phyloP scores from a whole-genome alignment of 2,329 filamentous ascomycete genomes.

The Pseudopithomyces chartarum region DNA sequence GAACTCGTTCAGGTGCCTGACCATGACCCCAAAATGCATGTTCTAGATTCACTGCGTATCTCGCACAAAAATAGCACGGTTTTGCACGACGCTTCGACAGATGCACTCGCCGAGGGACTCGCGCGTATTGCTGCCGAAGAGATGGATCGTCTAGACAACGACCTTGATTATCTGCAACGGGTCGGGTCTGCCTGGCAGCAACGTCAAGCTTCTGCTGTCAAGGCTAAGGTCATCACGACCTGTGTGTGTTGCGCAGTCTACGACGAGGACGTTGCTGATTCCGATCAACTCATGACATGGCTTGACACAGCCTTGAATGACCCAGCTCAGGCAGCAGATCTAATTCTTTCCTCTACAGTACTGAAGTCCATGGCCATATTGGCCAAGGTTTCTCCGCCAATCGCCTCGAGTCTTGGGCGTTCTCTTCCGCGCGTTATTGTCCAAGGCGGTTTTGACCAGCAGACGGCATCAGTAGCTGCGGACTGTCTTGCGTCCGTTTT shows the following conservation, averaged over 20 bases:
- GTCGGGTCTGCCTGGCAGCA: conserved; percentile 87
- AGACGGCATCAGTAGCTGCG: conserved; percentile 78
- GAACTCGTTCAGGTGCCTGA: conserved; percentile 69
- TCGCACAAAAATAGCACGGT: conserved; percentile 22
- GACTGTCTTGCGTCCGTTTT: conserved; percentile 82
- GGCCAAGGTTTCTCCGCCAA: conserved; percentile 73
- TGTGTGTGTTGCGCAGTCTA: conserved; percentile 85
- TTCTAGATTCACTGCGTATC: conserved; percentile 69
- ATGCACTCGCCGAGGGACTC: conserved; percentile 58
- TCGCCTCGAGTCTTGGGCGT: conserved; percentile 76
- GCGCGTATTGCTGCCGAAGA: conserved; percentile 78
- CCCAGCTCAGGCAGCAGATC: conserved; percentile 79
- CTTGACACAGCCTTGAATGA: conserved; percentile 82
- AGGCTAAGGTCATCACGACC: conserved; percentile 78
- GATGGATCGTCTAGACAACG: conserved; percentile 84
- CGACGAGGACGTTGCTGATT: conserved; percentile 79
- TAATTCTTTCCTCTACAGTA: conserved; percentile 75
- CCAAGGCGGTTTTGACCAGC: conserved; percentile 72
- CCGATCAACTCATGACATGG: conserved; percentile 80
- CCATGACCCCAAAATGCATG: conserved; percentile 64
- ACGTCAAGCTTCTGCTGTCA: conserved; percentile 81
- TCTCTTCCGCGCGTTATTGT: conserved; percentile 87
- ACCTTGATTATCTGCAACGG: conserved; percentile 81
- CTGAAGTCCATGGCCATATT: conserved; percentile 83
- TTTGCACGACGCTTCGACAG: conserved; percentile 27